Base-by-base conservation (phyloP, 306 rosid genomes). In the Ammopiptanthus mongolicus region DNA sequence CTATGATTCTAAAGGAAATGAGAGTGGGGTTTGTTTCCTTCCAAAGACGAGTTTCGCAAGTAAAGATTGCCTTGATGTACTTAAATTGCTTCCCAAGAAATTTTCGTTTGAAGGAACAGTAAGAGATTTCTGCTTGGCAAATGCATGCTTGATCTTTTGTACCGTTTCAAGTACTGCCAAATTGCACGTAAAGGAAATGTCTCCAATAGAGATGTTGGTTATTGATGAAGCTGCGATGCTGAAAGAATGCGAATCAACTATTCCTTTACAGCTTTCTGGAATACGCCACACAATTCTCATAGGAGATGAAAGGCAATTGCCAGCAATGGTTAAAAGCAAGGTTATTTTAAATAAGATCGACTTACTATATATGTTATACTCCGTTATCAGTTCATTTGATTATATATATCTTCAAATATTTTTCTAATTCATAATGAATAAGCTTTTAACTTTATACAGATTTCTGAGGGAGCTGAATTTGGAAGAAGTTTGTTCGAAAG, bases 181-280 rank as follows among this genome's bases (percentile, higher is more conserved):
- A 60, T 44, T 84, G 42, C 29, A 21, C 44, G 13, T 7, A 3
- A 37, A 10, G 7, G 75, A 3, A 13, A 44, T 47, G 52, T 44
- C 52, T 47, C 52, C 52, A 47, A 5, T 47, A 47, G 52, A 47
- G 6, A 14, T 47, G 5, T 47, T 47, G 52, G 52, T 47, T 10
- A 80, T 84, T 21, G 87, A 84, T 34, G 84, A 84, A 84, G 87
- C 82, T 3, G 82, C 84, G 58, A 79, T 65, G 69, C 82, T 84
- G 18, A 84, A 80, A 78, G 87, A 80, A 73, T 77, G 82, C n/a
- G 87, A 84, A 73, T 80, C 85, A 18, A 33, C 80, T 2, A 80
- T 84, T 77, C 85, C 85, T 9, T 77, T 84, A 42, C 87, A 80
- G 47, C 80, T 80, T 29, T 69, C 56, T 3, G 80, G 85, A 3